Base-by-base conservation (phyloP, 106 monocot genomes). In the Phalaenopsis equestris region DNA sequence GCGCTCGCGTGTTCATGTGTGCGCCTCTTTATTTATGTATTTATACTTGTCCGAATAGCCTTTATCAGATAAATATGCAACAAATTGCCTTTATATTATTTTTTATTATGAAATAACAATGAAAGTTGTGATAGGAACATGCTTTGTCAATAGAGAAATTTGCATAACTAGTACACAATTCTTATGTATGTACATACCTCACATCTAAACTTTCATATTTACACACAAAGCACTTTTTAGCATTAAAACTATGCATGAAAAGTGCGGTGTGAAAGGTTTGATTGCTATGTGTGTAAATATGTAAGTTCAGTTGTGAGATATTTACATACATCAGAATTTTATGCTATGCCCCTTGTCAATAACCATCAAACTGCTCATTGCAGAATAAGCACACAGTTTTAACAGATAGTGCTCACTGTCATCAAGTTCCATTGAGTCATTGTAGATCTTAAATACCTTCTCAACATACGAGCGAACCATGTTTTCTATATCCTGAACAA, bases 401-500 rank as follows among this genome's bases (percentile, higher is more conserved):
- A 70, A 70, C 70, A 70, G 70, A 38, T 21, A 70, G 36, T 11
- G 2, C 3, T 8, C 12, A 68, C 39, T 39, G 38, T 38, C 39
- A 70, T 70, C 39, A 70, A 39, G 24, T 65, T 65, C 21, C 24
- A 65, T 23, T 5, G 64, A 65, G 14, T 70, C 70, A 70, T 70
- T 36, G 2, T 52, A 14, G 16, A 47, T 38, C 49, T 46, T 46
- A 48, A 46, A 65, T 87, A 94, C 98, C 98, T 98, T 98, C 79
- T 90, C 98, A 84, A 98, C 91, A 91, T 98, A 98, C 17, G 88
- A 89, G 7, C 92, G 97, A 15, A 98, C 97, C 97, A 98, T 98
- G 84, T 98, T 92, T 39, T 98, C 97, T 78, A 98, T 98, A 81
- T 98, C 97, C 82, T 82, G 81, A 45, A 97, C 97, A 83, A 98